phyloP scores from a whole-genome alignment of 305 asterid species.

The Plantago coronopus region DNA sequence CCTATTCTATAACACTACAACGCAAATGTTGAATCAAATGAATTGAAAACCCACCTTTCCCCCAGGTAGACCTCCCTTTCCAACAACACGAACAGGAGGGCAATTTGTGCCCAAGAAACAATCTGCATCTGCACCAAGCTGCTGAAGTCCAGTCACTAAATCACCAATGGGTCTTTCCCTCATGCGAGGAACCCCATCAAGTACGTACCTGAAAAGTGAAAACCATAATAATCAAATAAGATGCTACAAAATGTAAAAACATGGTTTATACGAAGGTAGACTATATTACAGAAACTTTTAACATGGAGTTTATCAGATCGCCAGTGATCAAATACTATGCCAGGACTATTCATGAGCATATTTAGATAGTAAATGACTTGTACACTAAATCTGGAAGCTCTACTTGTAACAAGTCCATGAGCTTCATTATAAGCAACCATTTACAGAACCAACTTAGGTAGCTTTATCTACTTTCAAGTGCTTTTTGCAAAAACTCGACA shows the following conservation, averaged over 20 bases:
- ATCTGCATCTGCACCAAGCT: constrained; percentile 93
- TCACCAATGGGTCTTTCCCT: constrained; percentile 99
- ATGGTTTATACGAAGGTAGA: background rate
- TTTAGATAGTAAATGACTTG: no score
- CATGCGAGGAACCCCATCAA: constrained; percentile 99
- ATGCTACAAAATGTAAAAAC: background rate
- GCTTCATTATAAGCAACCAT: no score
- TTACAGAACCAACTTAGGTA: no score
- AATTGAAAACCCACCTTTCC: constrained; percentile 61
- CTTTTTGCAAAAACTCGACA: no score
- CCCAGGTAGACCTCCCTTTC: constrained; percentile 97
- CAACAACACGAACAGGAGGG: constrained; percentile 88
- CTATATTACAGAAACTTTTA: no score
- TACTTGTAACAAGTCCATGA: no score
- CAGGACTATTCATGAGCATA: no score
- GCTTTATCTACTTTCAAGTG: no score
- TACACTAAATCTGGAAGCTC: no score
- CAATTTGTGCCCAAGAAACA: constrained; percentile 86
- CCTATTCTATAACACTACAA: no score
- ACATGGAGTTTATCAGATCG: no score
- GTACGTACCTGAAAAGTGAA: constrained; percentile 88
- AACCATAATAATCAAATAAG: constrained; percentile 3
- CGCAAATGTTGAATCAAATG: constrained; percentile 7
- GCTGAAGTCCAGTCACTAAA: constrained; percentile 88
- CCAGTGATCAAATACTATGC: no score